phyloP scores from a whole-genome alignment of 495 filamentous ascomycete genomes.

The Pseudevernia furfuracea region DNA sequence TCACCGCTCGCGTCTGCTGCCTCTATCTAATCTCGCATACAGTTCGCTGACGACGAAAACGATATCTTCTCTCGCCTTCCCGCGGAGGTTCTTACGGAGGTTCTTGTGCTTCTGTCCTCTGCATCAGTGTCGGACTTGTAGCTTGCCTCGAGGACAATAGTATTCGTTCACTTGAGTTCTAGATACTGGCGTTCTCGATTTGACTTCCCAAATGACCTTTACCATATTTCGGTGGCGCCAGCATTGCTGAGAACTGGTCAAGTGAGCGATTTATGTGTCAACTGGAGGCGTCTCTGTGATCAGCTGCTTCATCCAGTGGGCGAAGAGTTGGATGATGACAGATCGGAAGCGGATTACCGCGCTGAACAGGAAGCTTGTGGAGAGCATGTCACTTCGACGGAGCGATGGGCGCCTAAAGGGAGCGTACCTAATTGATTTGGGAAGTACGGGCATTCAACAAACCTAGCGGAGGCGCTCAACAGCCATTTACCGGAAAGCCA shows the following conservation, averaged over 20 bases:
- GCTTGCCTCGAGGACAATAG: background rate
- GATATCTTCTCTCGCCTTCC: background rate
- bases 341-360: background rate
- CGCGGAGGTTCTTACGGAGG: background rate
- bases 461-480: too few relatives aligned
- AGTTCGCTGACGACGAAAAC: background rate
- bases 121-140: background rate
- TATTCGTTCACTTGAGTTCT: background rate
- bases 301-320: constrained; percentile 6
- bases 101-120: background rate
- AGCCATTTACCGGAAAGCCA: too few relatives aligned
- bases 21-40: background rate
- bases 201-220: constrained; percentile 1
- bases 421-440: too few relatives aligned
- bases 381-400: background rate
- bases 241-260: background rate
- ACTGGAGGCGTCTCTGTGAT: background rate
- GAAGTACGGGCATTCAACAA: too few relatives aligned
- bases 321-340: background rate
- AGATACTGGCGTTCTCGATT: background rate
- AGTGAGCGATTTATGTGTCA: background rate
- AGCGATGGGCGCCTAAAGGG: background rate
- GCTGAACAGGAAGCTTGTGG: background rate
- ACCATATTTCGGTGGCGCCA: background rate
- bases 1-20: background rate